These are phyloP conservation scores for Hysterangium stoloniferum DNA, from an alignment of 768 basidiomycete species.

Conservation along the genomic window DNA sequence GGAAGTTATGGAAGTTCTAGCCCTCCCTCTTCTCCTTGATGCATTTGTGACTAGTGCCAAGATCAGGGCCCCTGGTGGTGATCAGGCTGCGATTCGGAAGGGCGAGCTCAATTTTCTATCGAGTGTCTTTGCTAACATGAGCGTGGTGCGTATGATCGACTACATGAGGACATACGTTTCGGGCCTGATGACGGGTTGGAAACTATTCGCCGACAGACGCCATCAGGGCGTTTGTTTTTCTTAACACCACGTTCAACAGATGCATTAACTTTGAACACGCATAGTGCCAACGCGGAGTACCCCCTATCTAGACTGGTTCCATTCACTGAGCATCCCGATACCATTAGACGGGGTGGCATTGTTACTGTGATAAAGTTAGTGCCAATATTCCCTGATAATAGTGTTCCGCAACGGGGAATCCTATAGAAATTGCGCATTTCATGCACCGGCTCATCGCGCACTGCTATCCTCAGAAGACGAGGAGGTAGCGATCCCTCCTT, in stretches of 20 bases:
- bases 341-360: constrained; percentile 81
- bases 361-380: constrained; percentile 80
- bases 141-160: constrained; percentile 43
- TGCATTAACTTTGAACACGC: constrained; percentile 10
- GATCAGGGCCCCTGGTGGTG: constrained; percentile 41
- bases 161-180: not conserved
- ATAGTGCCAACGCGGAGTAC: constrained; percentile 46
- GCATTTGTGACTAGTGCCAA: constrained; percentile 75
- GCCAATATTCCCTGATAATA: constrained; percentile 6
- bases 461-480: constrained; percentile 60
- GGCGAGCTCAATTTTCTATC: constrained; percentile 86
- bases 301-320: constrained; percentile 74
- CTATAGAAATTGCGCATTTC: constrained; percentile 71
- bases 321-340: constrained; percentile 87
- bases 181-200: not conserved
- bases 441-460: constrained; percentile 58
- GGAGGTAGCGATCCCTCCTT: constrained; percentile 48
- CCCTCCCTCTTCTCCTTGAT: constrained; percentile 79
- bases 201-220: constrained; percentile 40
- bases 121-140: constrained; percentile 90
- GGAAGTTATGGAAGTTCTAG: constrained; percentile 45
- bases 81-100: constrained; percentile 41
- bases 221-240: constrained; percentile 73
- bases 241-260: constrained; percentile 49
- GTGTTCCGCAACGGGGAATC: constrained; percentile 11